Base-by-base conservation (phyloP, 441 rosid genomes). In the Erysimum cheiri region DNA sequence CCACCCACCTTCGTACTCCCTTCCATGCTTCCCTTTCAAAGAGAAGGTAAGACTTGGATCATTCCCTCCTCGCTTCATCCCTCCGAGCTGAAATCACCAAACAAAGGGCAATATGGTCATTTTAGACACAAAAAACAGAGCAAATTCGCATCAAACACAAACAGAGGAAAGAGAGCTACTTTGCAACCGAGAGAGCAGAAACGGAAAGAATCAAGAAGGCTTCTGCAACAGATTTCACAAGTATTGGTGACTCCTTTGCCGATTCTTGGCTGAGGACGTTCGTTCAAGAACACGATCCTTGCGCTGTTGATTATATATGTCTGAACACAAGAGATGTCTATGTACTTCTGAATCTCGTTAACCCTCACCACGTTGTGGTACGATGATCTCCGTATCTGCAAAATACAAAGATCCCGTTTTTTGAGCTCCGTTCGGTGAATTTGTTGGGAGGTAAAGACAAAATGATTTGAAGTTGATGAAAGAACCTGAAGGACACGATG, bases 171-270 rank as follows among this genome's bases (percentile, higher is more conserved):
- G 5, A 57, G 10, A 29, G 7, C 22, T 41, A 91, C 96, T 90
- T 92, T 92, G 88, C 97, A 92, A 35, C 94, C 94, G 22, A 92
- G 89, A 62, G 96, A 92, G 50, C 96, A 92, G 85, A 92, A 92
- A 43, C 94, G 79, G 88, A 86, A 92, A 72, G 92, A 88, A 79
- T 92, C 96, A 28, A 88, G 94, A 28, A 92, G 96, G 72, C 97
- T 89, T 63, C 97, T 71, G 57, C 83, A 78, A 49, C 96, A 92
- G 37, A 89, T 80, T 58, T 88, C 87, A 26, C 97, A 92, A 67
- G 97, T 92, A 35, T 92, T 89, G 46, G 94, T 88, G 53, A 89
- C 97, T 0, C 97, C 97, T 63, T 92, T 92, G 13, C 94, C 97
- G 11, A 89, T 94, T 85, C 97, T 81, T 0, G 88, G 94, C 70